Percentiles rank a stretch among this genome's conserved stretches.
These are phyloP conservation scores for Plenodomus lindquistii DNA, from an alignment of 2,329 filamentous ascomycete genomes.

Conservation along the genomic window DNA sequence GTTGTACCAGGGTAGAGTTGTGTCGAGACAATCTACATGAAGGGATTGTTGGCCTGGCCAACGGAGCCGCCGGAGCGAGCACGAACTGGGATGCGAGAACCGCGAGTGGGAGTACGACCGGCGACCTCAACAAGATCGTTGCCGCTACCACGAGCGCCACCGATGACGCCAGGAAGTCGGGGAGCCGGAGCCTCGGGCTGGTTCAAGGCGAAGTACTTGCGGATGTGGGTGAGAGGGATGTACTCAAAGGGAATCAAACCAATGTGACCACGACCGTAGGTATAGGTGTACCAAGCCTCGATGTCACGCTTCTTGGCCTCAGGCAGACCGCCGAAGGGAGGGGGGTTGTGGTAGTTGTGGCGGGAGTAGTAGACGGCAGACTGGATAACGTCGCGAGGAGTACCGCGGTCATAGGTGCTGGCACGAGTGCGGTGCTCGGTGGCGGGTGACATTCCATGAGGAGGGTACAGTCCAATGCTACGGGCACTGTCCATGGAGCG, in stretches of 20 bases:
- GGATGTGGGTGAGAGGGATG: constrained; percentile 29
- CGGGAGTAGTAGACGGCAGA: constrained; percentile 21
- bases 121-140: constrained; percentile 21
- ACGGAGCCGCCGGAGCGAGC: constrained; percentile 9
- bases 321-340: constrained; percentile 12
- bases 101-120: constrained; percentile 15
- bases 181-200: constrained; percentile 9
- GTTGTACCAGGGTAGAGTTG: neutral
- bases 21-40: constrained; percentile 10
- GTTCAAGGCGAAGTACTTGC: constrained; percentile 17
- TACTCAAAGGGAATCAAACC: constrained; percentile 30
- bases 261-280: constrained; percentile 21
- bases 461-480: constrained; percentile 83
- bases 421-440: constrained; percentile 76
- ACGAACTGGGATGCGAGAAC: constrained; percentile 11
- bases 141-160: constrained; percentile 11
- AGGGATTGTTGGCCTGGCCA: constrained; percentile 11
- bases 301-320: constrained; percentile 26
- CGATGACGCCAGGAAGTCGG: constrained; percentile 25
- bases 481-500: constrained; percentile 85
- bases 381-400: constrained; percentile 49
- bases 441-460: constrained; percentile 72
- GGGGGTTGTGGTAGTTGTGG: constrained; percentile 17
- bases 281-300: constrained; percentile 28
- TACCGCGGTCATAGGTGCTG: constrained; percentile 82